These are phyloP conservation scores for Glycine soja DNA, from an alignment of 306 rosid species.

Conservation along the genomic window DNA sequence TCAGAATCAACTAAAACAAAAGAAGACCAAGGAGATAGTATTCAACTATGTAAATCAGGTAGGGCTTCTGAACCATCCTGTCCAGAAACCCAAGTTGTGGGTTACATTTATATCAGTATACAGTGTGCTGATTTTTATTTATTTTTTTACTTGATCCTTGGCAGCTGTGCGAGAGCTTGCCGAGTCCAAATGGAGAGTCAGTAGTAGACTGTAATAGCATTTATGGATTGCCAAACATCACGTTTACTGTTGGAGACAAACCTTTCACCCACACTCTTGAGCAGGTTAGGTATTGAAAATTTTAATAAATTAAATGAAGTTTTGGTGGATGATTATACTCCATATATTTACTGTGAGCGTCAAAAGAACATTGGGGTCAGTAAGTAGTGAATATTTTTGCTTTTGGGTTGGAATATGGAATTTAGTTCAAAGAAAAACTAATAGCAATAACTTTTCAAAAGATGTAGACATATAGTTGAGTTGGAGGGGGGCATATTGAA, in stretches of 20 bases:
- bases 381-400: background rate
- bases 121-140: constrained; percentile 20
- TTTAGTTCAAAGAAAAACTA: background rate
- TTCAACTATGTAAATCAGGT: constrained; percentile 72
- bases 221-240: constrained; percentile 69
- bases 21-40: constrained; percentile 67
- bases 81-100: constrained; percentile 18
- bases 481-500: background rate
- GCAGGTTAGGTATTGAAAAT: constrained; percentile 64
- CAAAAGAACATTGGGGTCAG: no score
- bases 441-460: background rate
- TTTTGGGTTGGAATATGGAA: constrained; percentile 23
- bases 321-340: background rate
- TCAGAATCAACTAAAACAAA: constrained; percentile 72
- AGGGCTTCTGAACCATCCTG: constrained; percentile 30
- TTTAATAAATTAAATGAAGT: constrained; percentile 11
- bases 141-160: constrained; percentile 28
- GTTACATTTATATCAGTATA: background rate
- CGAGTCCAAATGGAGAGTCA: constrained; percentile 84
- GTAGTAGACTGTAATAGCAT: constrained; percentile 63
- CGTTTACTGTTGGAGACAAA: constrained; percentile 74
- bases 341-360: background rate
- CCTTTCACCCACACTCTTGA: constrained; percentile 71
- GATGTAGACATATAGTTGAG: background rate
- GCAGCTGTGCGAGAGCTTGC: constrained; percentile 82